Evolutionary conservation across 2,329 filamentous ascomycete genomes (phyloP).

Genomic region (Sordariomycetes sp.): DNA sequence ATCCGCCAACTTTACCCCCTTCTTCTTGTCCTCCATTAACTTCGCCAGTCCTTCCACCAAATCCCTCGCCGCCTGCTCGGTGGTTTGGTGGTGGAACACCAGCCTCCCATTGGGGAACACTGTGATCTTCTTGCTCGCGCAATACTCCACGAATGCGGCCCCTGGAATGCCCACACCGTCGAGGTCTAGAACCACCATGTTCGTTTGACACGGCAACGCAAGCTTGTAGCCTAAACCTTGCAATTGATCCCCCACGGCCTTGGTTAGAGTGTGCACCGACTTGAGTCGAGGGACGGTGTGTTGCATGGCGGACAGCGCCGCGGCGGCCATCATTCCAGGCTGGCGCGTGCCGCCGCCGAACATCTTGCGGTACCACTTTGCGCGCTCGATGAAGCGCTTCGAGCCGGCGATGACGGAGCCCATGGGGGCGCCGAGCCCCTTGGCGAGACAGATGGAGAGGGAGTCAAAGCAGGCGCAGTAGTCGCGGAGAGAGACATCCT

Average conservation of each 20-base stretch:
- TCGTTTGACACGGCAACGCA: constrained; percentile 15
- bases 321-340: constrained; percentile 59
- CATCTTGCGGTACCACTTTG: constrained; percentile 46
- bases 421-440: constrained; percentile 69
- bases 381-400: constrained; percentile 19
- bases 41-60: constrained; percentile 2
- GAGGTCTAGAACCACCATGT: constrained; percentile 16
- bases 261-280: constrained; percentile 11
- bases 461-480: constrained; percentile 61
- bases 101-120: constrained; percentile 4
- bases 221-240: constrained; percentile 12
- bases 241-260: constrained; percentile 8
- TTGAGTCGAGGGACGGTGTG: constrained; percentile 13
- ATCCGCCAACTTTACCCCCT: constrained; percentile 2
- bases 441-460: constrained; percentile 67
- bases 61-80: constrained; percentile 1
- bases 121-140: constrained; percentile 2
- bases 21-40: constrained; percentile 6
- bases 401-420: constrained; percentile 59
- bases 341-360: constrained; percentile 65
- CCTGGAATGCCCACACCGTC: constrained; percentile 6
- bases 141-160: constrained; percentile 6
- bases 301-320: constrained; percentile 54
- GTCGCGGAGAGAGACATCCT: constrained; percentile 53
- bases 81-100: constrained; percentile 6